Base-by-base conservation (phyloP, 2,329 filamentous ascomycete species). In the Apiospora rasikravindrae region DNA sequence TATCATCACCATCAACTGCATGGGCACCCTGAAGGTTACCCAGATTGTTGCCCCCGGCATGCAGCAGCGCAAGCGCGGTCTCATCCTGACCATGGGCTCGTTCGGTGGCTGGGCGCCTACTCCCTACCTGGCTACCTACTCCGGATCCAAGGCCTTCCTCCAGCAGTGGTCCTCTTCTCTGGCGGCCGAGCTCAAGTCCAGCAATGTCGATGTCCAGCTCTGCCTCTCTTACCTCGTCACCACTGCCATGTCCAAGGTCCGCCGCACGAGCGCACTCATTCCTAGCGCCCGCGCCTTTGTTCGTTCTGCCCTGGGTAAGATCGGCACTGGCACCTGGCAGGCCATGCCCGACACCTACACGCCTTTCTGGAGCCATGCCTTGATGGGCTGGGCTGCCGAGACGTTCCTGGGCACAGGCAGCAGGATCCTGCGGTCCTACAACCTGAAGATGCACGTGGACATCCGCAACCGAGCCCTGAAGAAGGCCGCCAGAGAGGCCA, bases 71-170 rank as follows among this genome's bases (percentile, higher is more conserved):
- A 94, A 93, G 84, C 91, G 91, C 72, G 96, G 97, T 33, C 88
- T 99, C 47, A 94, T 99, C 79, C 87, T 99, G 71, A 99, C 96
- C 72, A 98, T 99, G 95, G 96, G 96, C 67, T 98, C 95, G 14
- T 97, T 98, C 81, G 96, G 93, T 74, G 97, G 96, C 76, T 92
- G 97, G 84, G 90, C 96, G 73, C 96, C 96, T 10, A 98, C 94
- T 0, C 95, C 97, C 7, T 91, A 96, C 71, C 89, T 99, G 64
- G 96, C 96, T 16, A 98, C 96, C 3, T 99, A 99, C 88, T 97
- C 94, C 64, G 96, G 96, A 76, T 96, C 93, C 89, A 99, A 99
- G 86, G 96, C 96, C 1, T 99, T 99, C 88, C 88, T 99, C 68
- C 96, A 98, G 84, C 92, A 97, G 80, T 99, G 96, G 96, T 98